phyloP scores from a whole-genome alignment of 2,329 filamentous ascomycete genomes.

The Furcasterigmium furcatum region DNA sequence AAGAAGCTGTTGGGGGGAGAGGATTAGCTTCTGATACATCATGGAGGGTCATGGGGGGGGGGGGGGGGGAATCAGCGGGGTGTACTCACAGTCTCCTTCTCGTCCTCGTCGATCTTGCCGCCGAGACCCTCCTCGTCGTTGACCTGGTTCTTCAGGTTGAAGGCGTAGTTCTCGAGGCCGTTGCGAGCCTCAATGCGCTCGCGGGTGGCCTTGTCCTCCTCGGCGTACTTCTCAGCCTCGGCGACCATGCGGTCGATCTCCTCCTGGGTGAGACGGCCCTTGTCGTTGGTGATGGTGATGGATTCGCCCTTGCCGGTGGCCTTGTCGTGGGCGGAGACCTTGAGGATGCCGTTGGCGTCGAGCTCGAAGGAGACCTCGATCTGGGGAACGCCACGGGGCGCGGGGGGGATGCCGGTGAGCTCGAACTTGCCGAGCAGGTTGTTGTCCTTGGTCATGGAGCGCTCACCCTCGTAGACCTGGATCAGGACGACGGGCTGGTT shows the following conservation, averaged over 20 bases:
- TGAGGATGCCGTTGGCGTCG: conserved; percentile 97
- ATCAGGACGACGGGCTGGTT: conserved; percentile 96
- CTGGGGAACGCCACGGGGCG: conserved; percentile 93
- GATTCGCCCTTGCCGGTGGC: conserved; percentile 96
- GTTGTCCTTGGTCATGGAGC: conserved; percentile 93
- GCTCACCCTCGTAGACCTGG: conserved; percentile 93
- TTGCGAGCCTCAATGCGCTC: conserved; percentile 97
- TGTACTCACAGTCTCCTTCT: conserved; percentile 84
- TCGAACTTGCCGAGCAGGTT: conserved; percentile 98
- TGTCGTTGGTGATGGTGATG: conserved; percentile 99
- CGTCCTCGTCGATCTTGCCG: conserved; percentile 97
- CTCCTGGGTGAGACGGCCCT: conserved; percentile 92
- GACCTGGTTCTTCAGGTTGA: conserved; percentile 98
- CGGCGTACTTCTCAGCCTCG: conserved; percentile 97
- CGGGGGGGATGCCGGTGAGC: conserved; percentile 90
- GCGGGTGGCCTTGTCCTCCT: conserved; percentile 97
- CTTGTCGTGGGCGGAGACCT: conserved; percentile 95
- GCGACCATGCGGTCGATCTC: conserved; percentile 99
- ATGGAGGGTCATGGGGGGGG: too few species aligned
- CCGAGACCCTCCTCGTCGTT: conserved; percentile 95
- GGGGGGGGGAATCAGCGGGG: too few species aligned
- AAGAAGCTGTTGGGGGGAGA: conserved; percentile 55
- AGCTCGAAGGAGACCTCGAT: conserved; percentile 98
- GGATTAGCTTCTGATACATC: neutral
- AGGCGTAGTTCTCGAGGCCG: conserved; percentile 97